Conservation (phyloP, 2,329 filamentous ascomycete genomes). For the Neopestalotiopsis sp. region DNA sequence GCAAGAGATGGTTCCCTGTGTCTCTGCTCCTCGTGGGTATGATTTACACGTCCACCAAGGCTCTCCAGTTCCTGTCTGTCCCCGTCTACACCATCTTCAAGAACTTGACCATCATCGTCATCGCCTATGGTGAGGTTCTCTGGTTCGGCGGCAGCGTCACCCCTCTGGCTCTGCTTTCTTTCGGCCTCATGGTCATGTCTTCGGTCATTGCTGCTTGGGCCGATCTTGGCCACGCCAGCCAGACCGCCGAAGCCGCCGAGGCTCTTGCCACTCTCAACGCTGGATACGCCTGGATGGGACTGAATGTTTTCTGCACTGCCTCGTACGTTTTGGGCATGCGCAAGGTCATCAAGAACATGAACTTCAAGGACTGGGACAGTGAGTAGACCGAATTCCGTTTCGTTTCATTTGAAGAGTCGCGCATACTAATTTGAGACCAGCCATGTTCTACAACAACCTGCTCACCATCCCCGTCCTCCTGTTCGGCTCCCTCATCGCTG, state of each 20-base stretch:
- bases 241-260: constrained; percentile 65
- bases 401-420: not conserved
- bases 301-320: constrained; percentile 95
- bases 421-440: constrained; percentile 55
- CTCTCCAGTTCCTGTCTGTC: constrained; percentile 93
- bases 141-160: constrained; percentile 97
- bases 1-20: constrained; percentile 96
- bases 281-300: constrained; percentile 96
- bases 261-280: constrained; percentile 90
- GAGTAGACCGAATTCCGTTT: constrained; percentile 48
- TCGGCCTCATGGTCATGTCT: constrained; percentile 95
- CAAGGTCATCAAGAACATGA: constrained; percentile 98
- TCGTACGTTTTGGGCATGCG: constrained; percentile 92
- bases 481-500: constrained; percentile 78
- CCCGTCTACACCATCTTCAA: constrained; percentile 99
- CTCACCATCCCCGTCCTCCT: constrained; percentile 93
- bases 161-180: constrained; percentile 86
- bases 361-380: constrained; percentile 99
- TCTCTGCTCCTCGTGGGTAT: constrained; percentile 95
- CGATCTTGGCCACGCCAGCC: constrained; percentile 74
- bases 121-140: constrained; percentile 96
- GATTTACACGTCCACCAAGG: constrained; percentile 98
- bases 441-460: constrained; percentile 99
- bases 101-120: constrained; percentile 98
- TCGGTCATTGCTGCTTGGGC: constrained; percentile 96